Evolutionary conservation across 179 eudicot species (phyloP).

Genomic region (Nepenthes alata): DNA sequence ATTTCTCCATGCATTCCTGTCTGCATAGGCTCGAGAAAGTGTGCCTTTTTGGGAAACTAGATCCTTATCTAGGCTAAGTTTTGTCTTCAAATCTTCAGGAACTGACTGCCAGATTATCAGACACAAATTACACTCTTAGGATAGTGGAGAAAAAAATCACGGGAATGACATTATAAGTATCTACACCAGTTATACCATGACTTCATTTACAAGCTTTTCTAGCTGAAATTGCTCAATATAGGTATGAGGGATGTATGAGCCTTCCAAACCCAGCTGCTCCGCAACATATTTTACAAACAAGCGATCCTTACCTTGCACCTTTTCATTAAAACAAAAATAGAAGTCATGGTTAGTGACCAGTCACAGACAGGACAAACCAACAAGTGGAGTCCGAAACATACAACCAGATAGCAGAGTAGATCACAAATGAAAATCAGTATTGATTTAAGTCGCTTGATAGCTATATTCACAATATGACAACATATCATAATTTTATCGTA

Average conservation of each 20-base stretch:
- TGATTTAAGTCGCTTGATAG: no score
- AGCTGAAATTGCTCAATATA: conserved; percentile 86
- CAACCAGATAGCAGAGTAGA: no score
- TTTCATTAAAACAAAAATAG: neutral
- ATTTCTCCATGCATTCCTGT: conserved; percentile 39
- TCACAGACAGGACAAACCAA: no score
- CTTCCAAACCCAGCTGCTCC: conserved; percentile 73
- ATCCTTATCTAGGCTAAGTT: conserved; percentile 82
- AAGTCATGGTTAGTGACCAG: neutral
- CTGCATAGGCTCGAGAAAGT: conserved; percentile 56
- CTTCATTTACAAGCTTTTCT: conserved; percentile 81
- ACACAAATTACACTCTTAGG: neutral
- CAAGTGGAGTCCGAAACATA: no score
- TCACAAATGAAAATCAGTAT: no score
- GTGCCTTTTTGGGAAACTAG: conserved; percentile 56
- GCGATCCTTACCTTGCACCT: conserved; percentile 88
- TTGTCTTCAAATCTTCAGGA: conserved; percentile 79
- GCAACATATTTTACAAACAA: conserved; percentile 50
- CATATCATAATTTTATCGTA: no score
- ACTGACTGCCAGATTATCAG: conserved; percentile 34
- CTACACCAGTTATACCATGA: conserved; percentile 42
- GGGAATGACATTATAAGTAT: neutral
- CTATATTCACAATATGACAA: no score
- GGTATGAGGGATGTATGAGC: conserved; percentile 76
- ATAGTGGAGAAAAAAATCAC: no score